Percentiles rank a stretch among this genome's conserved stretches.
Evolutionary conservation across 2,329 filamentous ascomycete genomes (phyloP).

Genomic region (Chaetomium olivaceum): DNA sequence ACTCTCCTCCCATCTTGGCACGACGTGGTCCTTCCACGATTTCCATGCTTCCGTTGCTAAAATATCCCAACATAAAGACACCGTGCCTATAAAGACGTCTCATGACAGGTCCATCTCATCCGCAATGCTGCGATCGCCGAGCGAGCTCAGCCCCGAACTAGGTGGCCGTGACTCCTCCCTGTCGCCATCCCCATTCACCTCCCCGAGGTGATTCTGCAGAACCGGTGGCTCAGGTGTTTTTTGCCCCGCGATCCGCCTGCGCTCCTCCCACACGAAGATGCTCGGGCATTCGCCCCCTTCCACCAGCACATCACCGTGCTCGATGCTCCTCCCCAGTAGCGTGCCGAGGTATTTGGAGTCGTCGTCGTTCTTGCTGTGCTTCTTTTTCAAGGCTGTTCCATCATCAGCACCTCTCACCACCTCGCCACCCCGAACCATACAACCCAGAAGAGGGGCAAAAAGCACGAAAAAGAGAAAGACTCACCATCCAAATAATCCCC

Average conservation of each 20-base stretch:
- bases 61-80: neutral
- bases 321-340: conserved; percentile 71
- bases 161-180: conserved; percentile 45
- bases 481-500: conserved; percentile 70
- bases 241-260: conserved; percentile 39
- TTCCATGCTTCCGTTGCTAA: neutral
- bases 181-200: conserved; percentile 14
- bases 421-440: neutral
- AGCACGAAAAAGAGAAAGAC: conserved; percentile 28
- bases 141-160: conserved; percentile 59
- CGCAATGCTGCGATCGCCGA: conserved; percentile 50
- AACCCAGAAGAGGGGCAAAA: too few relatives aligned
- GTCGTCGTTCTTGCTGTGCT: conserved; percentile 85
- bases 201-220: conserved; percentile 19
- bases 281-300: conserved; percentile 73
- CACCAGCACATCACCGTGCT: conserved; percentile 71
- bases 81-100: neutral
- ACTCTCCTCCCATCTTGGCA: neutral
- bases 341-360: conserved; percentile 85
- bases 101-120: conserved; percentile 50
- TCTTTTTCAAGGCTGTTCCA: conserved; percentile 74
- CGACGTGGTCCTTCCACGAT: neutral
- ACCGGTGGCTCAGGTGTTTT: conserved; percentile 33
- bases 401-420: neutral
- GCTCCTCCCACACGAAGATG: conserved; percentile 64